A percentile compares a stretch with the other conserved stretches of the same genome.
Conservation (phyloP, 2,329 filamentous ascomycete species). For the Scedosporium boydii region DNA sequence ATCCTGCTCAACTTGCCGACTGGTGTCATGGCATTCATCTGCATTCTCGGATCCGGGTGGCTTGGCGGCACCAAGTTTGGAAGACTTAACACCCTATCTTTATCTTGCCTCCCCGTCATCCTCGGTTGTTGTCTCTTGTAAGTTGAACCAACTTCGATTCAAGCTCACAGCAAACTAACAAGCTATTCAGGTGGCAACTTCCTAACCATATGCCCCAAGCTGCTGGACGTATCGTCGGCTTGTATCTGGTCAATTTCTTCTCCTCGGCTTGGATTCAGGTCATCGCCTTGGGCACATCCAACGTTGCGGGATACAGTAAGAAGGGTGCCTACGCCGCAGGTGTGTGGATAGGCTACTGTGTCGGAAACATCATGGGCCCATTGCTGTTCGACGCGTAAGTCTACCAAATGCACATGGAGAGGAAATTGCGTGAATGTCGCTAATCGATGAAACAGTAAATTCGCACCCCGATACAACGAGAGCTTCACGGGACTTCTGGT, state of each 20-base stretch:
- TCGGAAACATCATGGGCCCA: slow-evolving; percentile 23
- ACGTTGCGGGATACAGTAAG: slow-evolving; percentile 23
- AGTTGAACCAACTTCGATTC: slow-evolving; percentile 6
- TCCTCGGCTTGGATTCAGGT: slow-evolving; percentile 19
- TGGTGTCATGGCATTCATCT: slow-evolving; percentile 20
- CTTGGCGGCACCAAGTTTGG: slow-evolving; percentile 14
- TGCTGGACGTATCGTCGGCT: slow-evolving; percentile 17
- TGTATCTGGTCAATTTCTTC: slow-evolving; percentile 21
- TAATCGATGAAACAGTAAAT: slow-evolving; percentile 9
- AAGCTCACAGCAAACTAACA: background rate
- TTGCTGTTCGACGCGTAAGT: slow-evolving; percentile 21
- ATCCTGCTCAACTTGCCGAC: slow-evolving; percentile 24
- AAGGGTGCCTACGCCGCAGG: slow-evolving; percentile 19
- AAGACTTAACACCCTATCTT: slow-evolving; percentile 18
- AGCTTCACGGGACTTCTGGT: slow-evolving; percentile 22
- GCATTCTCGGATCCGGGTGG: slow-evolving; percentile 21
- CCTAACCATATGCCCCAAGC: slow-evolving; percentile 8
- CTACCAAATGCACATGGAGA: background rate
- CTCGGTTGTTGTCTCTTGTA: slow-evolving; percentile 19
- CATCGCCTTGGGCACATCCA: slow-evolving; percentile 21
- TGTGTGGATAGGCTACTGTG: slow-evolving; percentile 22
- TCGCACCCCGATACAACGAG: slow-evolving; percentile 20
- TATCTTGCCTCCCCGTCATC: slow-evolving; percentile 18
- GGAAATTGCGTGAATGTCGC: background rate
- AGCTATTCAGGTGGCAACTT: slow-evolving; percentile 15